Evolutionary conservation across 2,329 filamentous ascomycete species (phyloP), one percentile per base, ranked within the genome.

Genomic region (Trichoderma harzianum): DNA sequence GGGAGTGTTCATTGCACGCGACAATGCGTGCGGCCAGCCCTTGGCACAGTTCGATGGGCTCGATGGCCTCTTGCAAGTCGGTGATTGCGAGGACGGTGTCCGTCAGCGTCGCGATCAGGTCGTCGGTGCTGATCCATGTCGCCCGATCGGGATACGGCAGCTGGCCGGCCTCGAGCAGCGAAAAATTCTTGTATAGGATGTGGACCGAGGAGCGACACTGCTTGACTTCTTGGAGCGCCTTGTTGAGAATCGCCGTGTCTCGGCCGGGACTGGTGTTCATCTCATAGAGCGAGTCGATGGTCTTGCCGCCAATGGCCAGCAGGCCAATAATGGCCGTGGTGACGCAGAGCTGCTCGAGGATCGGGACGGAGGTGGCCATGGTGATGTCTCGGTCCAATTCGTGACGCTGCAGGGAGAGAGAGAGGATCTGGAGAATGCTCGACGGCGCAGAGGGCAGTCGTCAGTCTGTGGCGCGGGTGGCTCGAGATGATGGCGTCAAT

Each of bases 281-380:
- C 67, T 82, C 79, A 75, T 76, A 77, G 70, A 82, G 77, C 14
- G 76, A 76, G 73, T 82, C 80, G 74, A 80, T 79, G 51, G 77
- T 75, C 53, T 77, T 78, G 73, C 78, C 78, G 72, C 79, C 78
- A 51, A 82, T 80, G 53, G 79, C 79, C 62, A 82, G 73, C 69
- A 82, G 78, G 76, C 81, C 81, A 55, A 79, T 76, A 72, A 81
- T 79, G 78, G 80, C 80, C 14, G 79, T 79, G n/a, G 78, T 78
- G 64, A 80, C 79, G 61, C 79, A 78, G 63, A 82, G 77, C 71
- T 76, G 74, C 73, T 79, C 77, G 71, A 74, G 73, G 43, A 71
- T 64, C 21, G 69, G 68, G 61, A 58, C 62, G 28, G 65, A 39
- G 32, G 26, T n/a, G 11, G n/a, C 32, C 51, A 51, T 47, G 47